Evolutionary conservation across 306 rosid species (phyloP).

Genomic region (Datisca glomerata): DNA sequence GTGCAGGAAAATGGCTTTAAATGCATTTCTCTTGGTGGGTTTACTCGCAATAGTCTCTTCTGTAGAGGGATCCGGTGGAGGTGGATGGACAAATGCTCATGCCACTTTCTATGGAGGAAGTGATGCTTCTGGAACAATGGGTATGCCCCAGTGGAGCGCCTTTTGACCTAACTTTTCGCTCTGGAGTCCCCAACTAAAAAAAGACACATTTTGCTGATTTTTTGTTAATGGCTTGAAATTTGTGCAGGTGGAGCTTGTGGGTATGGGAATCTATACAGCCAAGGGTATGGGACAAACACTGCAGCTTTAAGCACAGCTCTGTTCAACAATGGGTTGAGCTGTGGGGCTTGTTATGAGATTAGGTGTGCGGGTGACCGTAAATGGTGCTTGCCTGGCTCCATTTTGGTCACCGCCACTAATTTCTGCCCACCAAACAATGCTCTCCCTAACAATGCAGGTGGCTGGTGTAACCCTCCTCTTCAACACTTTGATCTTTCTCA

Average conservation of each 20-base stretch:
- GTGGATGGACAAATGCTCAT: slow-evolving; percentile 77
- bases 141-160: slow-evolving; percentile 21
- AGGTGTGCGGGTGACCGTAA: slow-evolving; percentile 50
- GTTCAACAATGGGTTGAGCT: slow-evolving; percentile 88
- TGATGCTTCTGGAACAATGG: slow-evolving; percentile 99
- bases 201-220: slow-evolving; percentile 2
- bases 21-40: slow-evolving; percentile 26
- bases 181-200: no score
- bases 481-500: slow-evolving; percentile 96
- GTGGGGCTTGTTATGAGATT: slow-evolving; percentile 88
- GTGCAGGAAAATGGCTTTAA: slow-evolving; percentile 57
- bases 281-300: slow-evolving; percentile 96
- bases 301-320: slow-evolving; percentile 93
- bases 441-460: slow-evolving; percentile 78
- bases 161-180: not conserved
- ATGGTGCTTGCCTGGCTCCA: slow-evolving; percentile 90
- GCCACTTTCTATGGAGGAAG: slow-evolving; percentile 97
- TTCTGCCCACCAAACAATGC: slow-evolving; percentile 97
- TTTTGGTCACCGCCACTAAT: slow-evolving; percentile 91
- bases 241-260: slow-evolving; percentile 95
- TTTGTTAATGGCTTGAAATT: not conserved
- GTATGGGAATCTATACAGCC: slow-evolving; percentile 91
- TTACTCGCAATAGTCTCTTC: slow-evolving; percentile 41
- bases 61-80: slow-evolving; percentile 45
- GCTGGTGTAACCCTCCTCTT: slow-evolving; percentile 97